Percentiles rank a stretch among this genome's conserved stretches.
Evolutionary conservation across 768 basidiomycete genomes (phyloP).

Genomic region (Daedaleopsis nitida): DNA sequence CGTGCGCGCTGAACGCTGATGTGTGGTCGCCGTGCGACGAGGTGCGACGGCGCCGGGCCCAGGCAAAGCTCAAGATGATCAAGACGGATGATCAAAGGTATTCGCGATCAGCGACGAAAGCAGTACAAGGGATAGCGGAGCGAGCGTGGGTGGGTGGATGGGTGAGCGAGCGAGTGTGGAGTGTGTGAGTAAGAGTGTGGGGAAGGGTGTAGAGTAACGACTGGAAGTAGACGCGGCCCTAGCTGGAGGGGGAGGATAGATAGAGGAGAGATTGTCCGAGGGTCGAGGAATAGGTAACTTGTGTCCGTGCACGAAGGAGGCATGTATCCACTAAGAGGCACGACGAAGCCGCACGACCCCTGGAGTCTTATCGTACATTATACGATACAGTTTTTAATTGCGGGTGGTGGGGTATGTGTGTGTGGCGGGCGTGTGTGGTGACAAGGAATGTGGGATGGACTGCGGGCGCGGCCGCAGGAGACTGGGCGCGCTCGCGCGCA

Average conservation of each 20-base stretch:
- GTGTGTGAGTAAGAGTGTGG: background rate
- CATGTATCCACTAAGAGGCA: conserved; percentile 8
- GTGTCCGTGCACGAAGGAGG: background rate
- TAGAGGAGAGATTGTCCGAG: background rate
- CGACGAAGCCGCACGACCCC: conserved; percentile 7
- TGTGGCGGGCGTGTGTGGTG: background rate
- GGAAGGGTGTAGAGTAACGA: background rate
- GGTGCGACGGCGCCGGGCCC: background rate
- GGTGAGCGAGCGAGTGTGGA: background rate
- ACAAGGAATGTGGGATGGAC: background rate
- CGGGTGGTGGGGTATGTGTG: background rate
- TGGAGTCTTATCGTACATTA: conserved; percentile 6
- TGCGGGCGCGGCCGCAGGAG: background rate
- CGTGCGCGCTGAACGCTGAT: background rate
- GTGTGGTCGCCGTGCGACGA: background rate
- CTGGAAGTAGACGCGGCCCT: background rate
- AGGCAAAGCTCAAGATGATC: background rate
- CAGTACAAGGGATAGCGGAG: conserved; percentile 17
- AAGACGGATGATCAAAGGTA: background rate
- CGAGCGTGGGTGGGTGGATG: conserved; percentile 5
- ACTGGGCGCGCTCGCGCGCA: background rate
- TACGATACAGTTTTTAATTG: conserved; percentile 1
- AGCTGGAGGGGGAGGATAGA: background rate
- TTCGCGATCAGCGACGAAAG: conserved; percentile 21
- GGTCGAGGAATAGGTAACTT: background rate